A percentile compares a stretch with the other conserved stretches of the same genome.
phyloP scores from a whole-genome alignment of 805 yeast species.

The Yamadazyma philogaea region DNA sequence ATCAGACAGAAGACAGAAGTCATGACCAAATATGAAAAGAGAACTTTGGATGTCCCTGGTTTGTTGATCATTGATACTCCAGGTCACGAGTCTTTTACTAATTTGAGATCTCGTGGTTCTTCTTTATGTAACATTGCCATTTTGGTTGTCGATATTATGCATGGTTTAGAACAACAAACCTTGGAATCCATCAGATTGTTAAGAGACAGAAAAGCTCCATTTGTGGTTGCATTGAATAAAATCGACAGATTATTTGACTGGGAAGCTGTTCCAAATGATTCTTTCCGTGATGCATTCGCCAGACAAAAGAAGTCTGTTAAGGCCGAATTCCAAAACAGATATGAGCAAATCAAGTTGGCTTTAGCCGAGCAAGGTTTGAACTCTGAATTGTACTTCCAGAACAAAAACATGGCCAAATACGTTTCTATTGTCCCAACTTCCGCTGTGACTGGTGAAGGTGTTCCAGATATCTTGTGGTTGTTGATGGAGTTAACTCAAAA shows the following conservation, averaged over 20 bases:
- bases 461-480: constrained; percentile 96
- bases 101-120: constrained; percentile 97
- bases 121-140: constrained; percentile 99
- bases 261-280: constrained; percentile 85
- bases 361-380: constrained; percentile 98
- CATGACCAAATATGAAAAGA: constrained; percentile 83
- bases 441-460: constrained; percentile 99
- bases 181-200: constrained; percentile 87
- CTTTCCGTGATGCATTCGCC: constrained; percentile 90
- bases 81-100: constrained; percentile 99
- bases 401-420: constrained; percentile 87
- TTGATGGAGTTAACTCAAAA: constrained; percentile 92
- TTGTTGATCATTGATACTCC: constrained; percentile 96
- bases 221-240: constrained; percentile 94
- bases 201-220: constrained; percentile 97
- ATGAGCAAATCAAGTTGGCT: constrained; percentile 79
- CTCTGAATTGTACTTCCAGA: constrained; percentile 93
- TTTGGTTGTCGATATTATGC: constrained; percentile 97
- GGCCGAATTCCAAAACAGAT: constrained; percentile 87
- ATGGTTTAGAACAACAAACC: constrained; percentile 98
- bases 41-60: constrained; percentile 94
- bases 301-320: constrained; percentile 82
- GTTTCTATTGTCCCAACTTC: constrained; percentile 98
- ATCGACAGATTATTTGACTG: constrained; percentile 97
- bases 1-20: constrained; percentile 87